A percentile compares a stretch with the other conserved stretches of the same genome.
Conservation (phyloP, 345 rosid genomes). For the Dipteronia sinensis region DNA sequence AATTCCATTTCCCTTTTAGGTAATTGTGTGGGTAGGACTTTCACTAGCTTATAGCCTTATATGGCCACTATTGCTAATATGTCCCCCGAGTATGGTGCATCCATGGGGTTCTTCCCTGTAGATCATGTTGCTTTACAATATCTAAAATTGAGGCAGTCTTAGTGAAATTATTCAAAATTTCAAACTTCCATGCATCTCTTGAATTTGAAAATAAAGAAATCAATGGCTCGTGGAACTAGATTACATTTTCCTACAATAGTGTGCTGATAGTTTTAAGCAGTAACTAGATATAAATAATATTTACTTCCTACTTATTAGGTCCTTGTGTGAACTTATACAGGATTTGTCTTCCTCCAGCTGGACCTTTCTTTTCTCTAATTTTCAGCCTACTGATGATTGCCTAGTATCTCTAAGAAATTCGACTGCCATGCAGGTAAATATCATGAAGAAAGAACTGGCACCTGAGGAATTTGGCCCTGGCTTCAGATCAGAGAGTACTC, state of each 20-base stretch:
- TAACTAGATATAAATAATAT: neutral
- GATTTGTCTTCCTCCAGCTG: neutral
- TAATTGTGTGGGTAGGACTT: conserved; percentile 79
- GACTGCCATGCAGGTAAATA: neutral
- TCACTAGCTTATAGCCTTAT: conserved; percentile 80
- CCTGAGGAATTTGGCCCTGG: conserved; percentile 91
- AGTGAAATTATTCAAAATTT: neutral
- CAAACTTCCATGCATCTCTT: conserved; percentile 5
- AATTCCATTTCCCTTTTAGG: conserved; percentile 47
- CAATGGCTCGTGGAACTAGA: neutral
- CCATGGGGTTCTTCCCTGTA: conserved; percentile 99
- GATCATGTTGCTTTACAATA: conserved; percentile 94
- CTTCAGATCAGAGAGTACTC: conserved; percentile 85
- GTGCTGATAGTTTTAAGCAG: neutral
- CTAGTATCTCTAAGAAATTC: conserved; percentile 10
- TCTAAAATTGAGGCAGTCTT: conserved; percentile 58
- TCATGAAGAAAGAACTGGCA: too few relatives aligned
- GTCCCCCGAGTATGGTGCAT: conserved; percentile 99
- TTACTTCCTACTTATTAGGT: neutral
- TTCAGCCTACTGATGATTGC: neutral
- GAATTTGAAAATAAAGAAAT: neutral
- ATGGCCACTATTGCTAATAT: conserved; percentile 94
- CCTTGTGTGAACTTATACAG: neutral
- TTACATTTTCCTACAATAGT: neutral
- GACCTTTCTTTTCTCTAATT: neutral